Conservation (phyloP, 2,329 filamentous ascomycete species). For the Ceratocystis lukuohia region DNA sequence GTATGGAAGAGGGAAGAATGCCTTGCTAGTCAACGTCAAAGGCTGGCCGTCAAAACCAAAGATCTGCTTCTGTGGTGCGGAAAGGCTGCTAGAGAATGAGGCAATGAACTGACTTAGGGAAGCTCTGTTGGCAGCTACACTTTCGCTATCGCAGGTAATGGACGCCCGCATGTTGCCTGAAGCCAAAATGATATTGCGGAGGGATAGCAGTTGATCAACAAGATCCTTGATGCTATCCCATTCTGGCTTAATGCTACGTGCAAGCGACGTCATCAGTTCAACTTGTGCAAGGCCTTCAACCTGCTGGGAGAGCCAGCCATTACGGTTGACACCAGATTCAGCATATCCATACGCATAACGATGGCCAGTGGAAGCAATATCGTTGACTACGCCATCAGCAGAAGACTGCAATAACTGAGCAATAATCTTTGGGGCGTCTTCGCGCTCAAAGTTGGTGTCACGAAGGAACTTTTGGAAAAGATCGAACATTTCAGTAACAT, state of each 20-base stretch:
- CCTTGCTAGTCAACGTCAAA: conserved; percentile 37
- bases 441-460: conserved; percentile 80
- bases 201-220: conserved; percentile 69
- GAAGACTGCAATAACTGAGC: conserved; percentile 75
- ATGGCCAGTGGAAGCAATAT: conserved; percentile 82
- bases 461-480: conserved; percentile 66
- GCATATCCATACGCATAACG: conserved; percentile 73
- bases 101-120: conserved; percentile 52
- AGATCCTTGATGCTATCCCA: conserved; percentile 59
- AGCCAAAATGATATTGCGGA: conserved; percentile 65
- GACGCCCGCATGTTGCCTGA: conserved; percentile 60
- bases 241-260: conserved; percentile 46
- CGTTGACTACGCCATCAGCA: conserved; percentile 80
- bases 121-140: conserved; percentile 53
- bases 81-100: conserved; percentile 10
- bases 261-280: conserved; percentile 66
- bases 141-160: conserved; percentile 72
- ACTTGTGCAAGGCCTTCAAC: conserved; percentile 85
- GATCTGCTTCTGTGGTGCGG: neutral
- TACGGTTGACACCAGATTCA: conserved; percentile 61
- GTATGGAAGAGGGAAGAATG: conserved; percentile 88
- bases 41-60: conserved; percentile 17
- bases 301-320: conserved; percentile 64
- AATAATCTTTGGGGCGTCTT: conserved; percentile 68
- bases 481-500: conserved; percentile 83